phyloP scores from a whole-genome alignment of 1,139 yeast genomes.

The Magnusiomyces fungicola region DNA sequence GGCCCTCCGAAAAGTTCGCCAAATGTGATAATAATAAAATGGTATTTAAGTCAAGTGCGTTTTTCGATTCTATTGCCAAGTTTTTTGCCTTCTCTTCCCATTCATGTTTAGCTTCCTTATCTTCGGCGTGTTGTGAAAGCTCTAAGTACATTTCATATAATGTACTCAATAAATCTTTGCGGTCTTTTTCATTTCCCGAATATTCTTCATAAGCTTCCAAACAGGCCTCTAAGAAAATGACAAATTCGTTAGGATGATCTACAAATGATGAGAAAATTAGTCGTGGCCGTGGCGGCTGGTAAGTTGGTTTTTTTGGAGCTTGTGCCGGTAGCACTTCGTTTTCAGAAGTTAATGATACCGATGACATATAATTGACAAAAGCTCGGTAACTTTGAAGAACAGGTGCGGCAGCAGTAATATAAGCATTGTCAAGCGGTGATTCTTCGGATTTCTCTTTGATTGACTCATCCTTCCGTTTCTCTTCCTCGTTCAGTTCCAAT shows the following conservation, averaged over 20 bases:
- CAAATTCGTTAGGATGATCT: slow-evolving; percentile 79
- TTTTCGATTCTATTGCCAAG: slow-evolving; percentile 41
- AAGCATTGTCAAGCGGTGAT: slow-evolving; percentile 9
- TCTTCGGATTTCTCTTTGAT: slow-evolving; percentile 3
- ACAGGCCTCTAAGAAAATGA: slow-evolving; percentile 90
- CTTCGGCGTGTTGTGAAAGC: slow-evolving; percentile 42
- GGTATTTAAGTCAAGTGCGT: slow-evolving; percentile 48
- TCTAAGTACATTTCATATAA: slow-evolving; percentile 75
- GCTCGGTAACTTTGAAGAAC: slow-evolving; percentile 65
- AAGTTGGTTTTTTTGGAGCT: slow-evolving; percentile 48
- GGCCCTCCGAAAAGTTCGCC: slow-evolving; percentile 23
- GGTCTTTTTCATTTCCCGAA: slow-evolving; percentile 65
- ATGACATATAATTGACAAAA: slow-evolving; percentile 56
- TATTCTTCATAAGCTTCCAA: slow-evolving; percentile 68
- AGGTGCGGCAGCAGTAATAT: slow-evolving; percentile 27
- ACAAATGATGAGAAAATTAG: slow-evolving; percentile 81
- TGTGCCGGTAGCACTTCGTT: slow-evolving; percentile 3
- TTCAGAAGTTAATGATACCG: slow-evolving; percentile 7
- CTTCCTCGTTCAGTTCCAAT: slow-evolving; percentile 2
- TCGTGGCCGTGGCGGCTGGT: slow-evolving; percentile 87
- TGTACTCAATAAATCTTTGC: slow-evolving; percentile 65
- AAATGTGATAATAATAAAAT: slow-evolving; percentile 62
- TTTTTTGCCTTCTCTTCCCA: slow-evolving; percentile 64
- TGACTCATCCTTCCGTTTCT: slow-evolving; percentile 9
- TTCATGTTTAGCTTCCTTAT: slow-evolving; percentile 31